Conservation (phyloP, 2,329 filamentous ascomycete genomes). For the Sporothrix phasma region DNA sequence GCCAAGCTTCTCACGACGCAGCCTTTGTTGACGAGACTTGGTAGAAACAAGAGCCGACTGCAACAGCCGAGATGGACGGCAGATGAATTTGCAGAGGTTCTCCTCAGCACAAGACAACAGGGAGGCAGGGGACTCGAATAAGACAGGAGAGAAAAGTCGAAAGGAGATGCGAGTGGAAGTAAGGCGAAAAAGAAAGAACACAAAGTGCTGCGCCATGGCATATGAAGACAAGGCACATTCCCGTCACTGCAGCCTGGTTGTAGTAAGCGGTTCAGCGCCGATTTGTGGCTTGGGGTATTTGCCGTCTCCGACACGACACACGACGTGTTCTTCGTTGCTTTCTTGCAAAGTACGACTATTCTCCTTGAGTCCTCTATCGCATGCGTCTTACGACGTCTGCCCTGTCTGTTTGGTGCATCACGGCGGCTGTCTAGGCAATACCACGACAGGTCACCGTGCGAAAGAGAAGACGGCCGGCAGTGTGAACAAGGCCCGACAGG, state of each 20-base stretch:
- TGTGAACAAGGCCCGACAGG: not conserved
- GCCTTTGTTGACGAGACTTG: not conserved
- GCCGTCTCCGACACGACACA: not conserved
- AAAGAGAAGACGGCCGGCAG: not conserved
- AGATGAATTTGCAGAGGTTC: no score
- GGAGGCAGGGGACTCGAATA: not conserved
- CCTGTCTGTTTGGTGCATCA: no score
- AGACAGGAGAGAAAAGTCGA: not conserved
- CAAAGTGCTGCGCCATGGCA: not conserved
- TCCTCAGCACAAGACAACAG: no score
- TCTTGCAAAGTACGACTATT: not conserved
- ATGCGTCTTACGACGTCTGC: no score
- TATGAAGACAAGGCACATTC: conserved; percentile 1
- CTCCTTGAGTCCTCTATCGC: no score
- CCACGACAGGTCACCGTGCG: no score
- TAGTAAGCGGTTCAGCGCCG: not conserved
- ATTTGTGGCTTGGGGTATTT: not conserved
- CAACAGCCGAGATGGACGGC: not conserved
- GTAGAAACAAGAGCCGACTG: not conserved
- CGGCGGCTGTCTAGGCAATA: no score
- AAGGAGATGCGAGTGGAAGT: not conserved
- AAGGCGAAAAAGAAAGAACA: not conserved
- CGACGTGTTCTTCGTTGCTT: no score
- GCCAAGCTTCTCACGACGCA: not conserved
- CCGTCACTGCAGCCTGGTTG: not conserved